Evolutionary conservation across 2,329 filamentous ascomycete genomes (phyloP).

Genomic region (Lasiodiplodia hormozganensis): DNA sequence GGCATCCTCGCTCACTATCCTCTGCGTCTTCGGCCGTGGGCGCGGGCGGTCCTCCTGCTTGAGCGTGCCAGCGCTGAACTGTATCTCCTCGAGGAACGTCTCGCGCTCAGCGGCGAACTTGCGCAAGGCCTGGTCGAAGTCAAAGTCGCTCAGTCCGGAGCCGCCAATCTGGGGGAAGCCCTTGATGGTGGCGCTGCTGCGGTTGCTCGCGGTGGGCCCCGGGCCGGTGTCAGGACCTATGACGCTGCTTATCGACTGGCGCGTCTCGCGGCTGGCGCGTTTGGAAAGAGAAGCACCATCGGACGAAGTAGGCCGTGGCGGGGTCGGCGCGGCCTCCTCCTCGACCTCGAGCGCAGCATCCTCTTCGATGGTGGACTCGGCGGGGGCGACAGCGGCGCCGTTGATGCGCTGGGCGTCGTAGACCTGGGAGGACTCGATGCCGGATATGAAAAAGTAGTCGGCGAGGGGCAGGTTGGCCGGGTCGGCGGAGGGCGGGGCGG

Average conservation of each 20-base stretch:
- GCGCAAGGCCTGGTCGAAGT: slow-evolving; percentile 90
- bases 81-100: slow-evolving; percentile 89
- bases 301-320: slow-evolving; percentile 51
- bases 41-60: slow-evolving; percentile 60
- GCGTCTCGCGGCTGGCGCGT: slow-evolving; percentile 54
- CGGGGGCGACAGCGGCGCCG: slow-evolving; percentile 40
- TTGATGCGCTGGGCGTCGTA: slow-evolving; percentile 54
- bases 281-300: slow-evolving; percentile 49
- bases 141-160: slow-evolving; percentile 70
- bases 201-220: slow-evolving; percentile 64
- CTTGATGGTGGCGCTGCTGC: slow-evolving; percentile 70
- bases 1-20: slow-evolving; percentile 71
- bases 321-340: slow-evolving; percentile 22
- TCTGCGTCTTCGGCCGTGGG: slow-evolving; percentile 80
- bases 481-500: slow-evolving; percentile 49
- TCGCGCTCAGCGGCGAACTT: slow-evolving; percentile 98
- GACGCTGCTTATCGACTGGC: slow-evolving; percentile 60
- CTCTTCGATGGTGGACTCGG: slow-evolving; percentile 67
- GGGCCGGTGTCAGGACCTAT: slow-evolving; percentile 46
- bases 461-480: slow-evolving; percentile 61
- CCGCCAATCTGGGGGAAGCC: slow-evolving; percentile 48
- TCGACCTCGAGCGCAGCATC: slow-evolving; percentile 62
- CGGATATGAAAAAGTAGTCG: slow-evolving; percentile 71
- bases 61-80: slow-evolving; percentile 81
- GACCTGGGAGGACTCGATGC: slow-evolving; percentile 60